Evolutionary conservation across 352 stramenopile species (phyloP).

Genomic region (Phytopythium chamaehyphon): DNA sequence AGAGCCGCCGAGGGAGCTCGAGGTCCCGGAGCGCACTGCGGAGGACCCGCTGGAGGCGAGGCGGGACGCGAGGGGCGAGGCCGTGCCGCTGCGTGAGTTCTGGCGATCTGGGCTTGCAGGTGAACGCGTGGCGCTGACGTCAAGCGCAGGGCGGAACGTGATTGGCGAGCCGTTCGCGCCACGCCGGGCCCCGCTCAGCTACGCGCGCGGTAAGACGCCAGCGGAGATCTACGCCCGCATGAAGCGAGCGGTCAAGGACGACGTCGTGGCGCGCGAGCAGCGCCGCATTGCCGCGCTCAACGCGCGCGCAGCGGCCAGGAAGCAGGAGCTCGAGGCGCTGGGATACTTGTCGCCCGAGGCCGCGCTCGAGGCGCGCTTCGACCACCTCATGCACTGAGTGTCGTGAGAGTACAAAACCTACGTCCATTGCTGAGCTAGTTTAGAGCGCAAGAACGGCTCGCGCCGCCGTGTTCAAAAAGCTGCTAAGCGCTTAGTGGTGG

Average conservation of each 20-base stretch:
- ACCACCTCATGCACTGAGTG: conserved; percentile 7
- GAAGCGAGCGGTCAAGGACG: conserved; percentile 18
- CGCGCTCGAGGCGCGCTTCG: conserved; percentile 26
- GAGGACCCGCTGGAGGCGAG: conserved; percentile 26
- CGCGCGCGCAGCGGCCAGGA: conserved; percentile 13
- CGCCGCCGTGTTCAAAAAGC: too few species aligned
- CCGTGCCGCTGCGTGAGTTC: conserved; percentile 15
- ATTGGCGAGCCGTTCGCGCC: conserved; percentile 22
- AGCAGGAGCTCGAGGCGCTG: conserved; percentile 17
- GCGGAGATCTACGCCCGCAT: conserved; percentile 26
- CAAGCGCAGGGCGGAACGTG: conserved; percentile 16
- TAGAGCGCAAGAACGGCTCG: too few species aligned
- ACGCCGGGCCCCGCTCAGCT: conserved; percentile 11
- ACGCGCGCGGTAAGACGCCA: conserved; percentile 11
- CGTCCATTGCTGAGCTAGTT: too few species aligned
- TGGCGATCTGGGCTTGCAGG: not conserved
- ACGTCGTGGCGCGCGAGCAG: conserved; percentile 21
- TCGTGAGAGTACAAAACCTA: too few species aligned
- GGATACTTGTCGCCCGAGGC: conserved; percentile 24
- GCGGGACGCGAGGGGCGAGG: conserved; percentile 12
- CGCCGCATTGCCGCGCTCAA: conserved; percentile 27
- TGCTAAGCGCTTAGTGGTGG: conserved; percentile 26
- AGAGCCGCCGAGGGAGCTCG: conserved; percentile 9
- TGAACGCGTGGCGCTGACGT: not conserved
- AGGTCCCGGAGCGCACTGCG: conserved; percentile 8